Base-by-base conservation (phyloP, 176 grass and related monocot species). In the Oryza meyeriana region DNA sequence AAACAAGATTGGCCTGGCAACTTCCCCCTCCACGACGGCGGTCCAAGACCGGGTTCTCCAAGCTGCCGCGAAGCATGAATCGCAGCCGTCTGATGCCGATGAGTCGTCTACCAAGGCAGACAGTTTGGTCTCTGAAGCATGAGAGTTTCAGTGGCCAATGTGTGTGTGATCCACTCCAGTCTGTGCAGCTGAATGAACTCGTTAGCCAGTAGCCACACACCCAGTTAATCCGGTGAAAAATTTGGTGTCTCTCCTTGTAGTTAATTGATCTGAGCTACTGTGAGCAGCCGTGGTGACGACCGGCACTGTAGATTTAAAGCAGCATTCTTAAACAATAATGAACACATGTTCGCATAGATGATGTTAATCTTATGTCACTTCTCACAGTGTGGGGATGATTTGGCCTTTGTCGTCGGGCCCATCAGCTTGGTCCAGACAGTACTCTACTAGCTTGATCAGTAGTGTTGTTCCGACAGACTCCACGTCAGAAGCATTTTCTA, bases 1-100 rank as follows among this genome's bases (percentile, higher is more conserved):
- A 0, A 99, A 88, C 87, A 99, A 91, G 59, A 71, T 99, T 26
- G 93, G 96, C 38, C 59, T 99, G 26, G 84, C 93, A 5, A 93
- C 89, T 11, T 99, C 93, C 28, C 96, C 96, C 18, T 99, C 96
- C 8, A 95, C 96, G 16, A 93, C 93, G 35, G 93, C 96, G 2
- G 93, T 99, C 52, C 91, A 87, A 10, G 96, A 99, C 83, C 88
- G 96, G 29, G 96, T 95, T 10, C 79, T 99, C 32, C 90, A 95
- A 65, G 96, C 93, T 3, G 96, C 96, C 1, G 96, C 96, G 27
- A 99, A 93, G 85, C 96, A 99, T 1, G 90, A 95, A 61, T 95
- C 96, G 13, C 87, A 95, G 63, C 93, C 96, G n/a, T 70, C 89
- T 2, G 96, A 93, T 1, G 64, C 64, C 1, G 85, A 93, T 0